A percentile compares a stretch with the other conserved stretches of the same genome.
Evolutionary conservation across 1,139 yeast species (phyloP).

Genomic region (Hyphopichia buzzinii): DNA sequence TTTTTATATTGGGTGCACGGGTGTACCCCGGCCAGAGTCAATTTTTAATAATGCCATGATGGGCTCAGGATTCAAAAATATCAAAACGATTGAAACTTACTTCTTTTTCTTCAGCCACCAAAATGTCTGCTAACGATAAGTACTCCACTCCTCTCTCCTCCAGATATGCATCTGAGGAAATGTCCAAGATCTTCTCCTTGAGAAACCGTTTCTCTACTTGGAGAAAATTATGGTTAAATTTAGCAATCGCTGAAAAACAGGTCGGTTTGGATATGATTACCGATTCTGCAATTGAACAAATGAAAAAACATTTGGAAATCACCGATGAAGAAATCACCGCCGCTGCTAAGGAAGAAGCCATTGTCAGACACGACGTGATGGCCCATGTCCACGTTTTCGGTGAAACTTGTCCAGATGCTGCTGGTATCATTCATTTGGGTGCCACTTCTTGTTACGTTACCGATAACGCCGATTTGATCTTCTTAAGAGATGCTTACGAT

Average conservation of each 20-base stretch:
- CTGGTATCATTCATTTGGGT: constrained; percentile 97
- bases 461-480: constrained; percentile 96
- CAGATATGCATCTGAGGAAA: constrained; percentile 96
- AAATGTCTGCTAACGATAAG: constrained; percentile 52
- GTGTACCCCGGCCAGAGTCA: not conserved
- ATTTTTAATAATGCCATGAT: not conserved
- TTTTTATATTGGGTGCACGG: too few relatives aligned
- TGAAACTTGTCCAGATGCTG: constrained; percentile 88
- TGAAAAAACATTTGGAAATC: constrained; percentile 72
- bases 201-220: constrained; percentile 96
- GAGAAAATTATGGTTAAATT: constrained; percentile 95
- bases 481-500: constrained; percentile 93
- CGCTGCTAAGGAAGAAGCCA: constrained; percentile 93
- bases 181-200: constrained; percentile 88
- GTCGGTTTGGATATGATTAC: constrained; percentile 81
- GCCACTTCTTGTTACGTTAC: constrained; percentile 98
- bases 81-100: not conserved
- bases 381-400: constrained; percentile 98
- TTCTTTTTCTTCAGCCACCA: not conserved
- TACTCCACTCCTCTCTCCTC: constrained; percentile 93
- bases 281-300: constrained; percentile 87
- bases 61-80: not conserved
- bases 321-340: constrained; percentile 90
- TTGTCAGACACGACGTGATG: constrained; percentile 99
- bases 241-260: constrained; percentile 94